Evolutionary conservation across 139 green algal genomes (phyloP), one percentile per base, ranked within the genome.

Genomic region (Chlorella sp.): DNA sequence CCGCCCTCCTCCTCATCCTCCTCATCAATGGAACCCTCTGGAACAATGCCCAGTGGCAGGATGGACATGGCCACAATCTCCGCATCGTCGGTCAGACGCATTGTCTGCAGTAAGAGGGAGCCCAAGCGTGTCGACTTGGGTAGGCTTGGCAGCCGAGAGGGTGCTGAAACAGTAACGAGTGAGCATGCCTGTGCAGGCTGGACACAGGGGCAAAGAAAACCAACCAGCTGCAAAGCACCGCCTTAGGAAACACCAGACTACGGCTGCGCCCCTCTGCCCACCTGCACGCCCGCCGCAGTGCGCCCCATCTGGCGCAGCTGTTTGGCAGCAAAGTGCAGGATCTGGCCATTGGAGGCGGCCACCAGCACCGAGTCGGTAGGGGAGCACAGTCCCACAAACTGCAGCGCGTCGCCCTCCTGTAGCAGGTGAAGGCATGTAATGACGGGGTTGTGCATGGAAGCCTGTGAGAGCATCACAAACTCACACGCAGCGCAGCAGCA

Each of bases 291-390:
- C 2, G 57, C 76, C 13, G 76, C 76, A 16, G 56, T 68, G 57
- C 76, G 76, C 9, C 76, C 38, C 76, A 57, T 57, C 26, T 39
- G 76, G 13, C 47, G 47, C 47, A 86, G 41, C 13, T 30, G n/a
- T 6, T 47, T 57, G 23, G n/a, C 69, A 2, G 30, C 13, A 30
- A 94, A 90, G 82, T 90, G 89, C 30, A 91, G 38, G 7, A 89
- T 80, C 56, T 81, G 85, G 73, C 93, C 94, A 1, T 73, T 68
- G 32, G 84, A 89, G 39, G 87, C 85, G 36, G 90, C 88, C 21
- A 96, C 72, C 39, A 97, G 73, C 7, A 94, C 71, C 18, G 80
- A 88, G 71, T 91, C 86, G 7, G 82, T 86, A 30, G 86, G 39
- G 26, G 25, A 71, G 73, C 84, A 94, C 21, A 87, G 72, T 11